A percentile compares a stretch with the other conserved stretches of the same genome.
Conservation (phyloP, 108 stramenopile species). For the Bacterosira constricta region DNA sequence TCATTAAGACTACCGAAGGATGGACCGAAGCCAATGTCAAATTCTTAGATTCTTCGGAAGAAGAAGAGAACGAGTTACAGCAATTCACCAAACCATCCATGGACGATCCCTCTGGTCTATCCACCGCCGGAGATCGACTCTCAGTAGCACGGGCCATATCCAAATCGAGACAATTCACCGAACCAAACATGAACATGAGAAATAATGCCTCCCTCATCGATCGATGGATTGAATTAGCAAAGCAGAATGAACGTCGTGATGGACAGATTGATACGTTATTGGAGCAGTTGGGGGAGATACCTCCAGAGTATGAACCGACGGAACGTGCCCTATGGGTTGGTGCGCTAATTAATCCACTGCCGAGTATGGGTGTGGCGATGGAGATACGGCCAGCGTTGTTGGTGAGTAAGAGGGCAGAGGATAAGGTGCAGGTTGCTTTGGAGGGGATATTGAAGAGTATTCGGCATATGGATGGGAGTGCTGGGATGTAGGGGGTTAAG, state of each 20-base stretch:
- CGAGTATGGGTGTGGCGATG: constrained; percentile 75
- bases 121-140: constrained; percentile 42
- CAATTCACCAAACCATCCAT: background rate
- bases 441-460: constrained; percentile 64
- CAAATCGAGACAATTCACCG: constrained; percentile 55
- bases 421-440: constrained; percentile 60
- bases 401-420: constrained; percentile 62
- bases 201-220: constrained; percentile 53
- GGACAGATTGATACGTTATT: constrained; percentile 63
- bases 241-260: constrained; percentile 55
- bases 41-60: constrained; percentile 52
- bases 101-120: background rate
- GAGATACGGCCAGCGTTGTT: constrained; percentile 73
- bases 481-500: constrained; percentile 30
- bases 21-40: constrained; percentile 69
- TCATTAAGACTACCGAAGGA: constrained; percentile 54
- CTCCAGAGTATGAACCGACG: constrained; percentile 59
- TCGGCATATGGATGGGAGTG: constrained; percentile 68
- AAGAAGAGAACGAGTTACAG: constrained; percentile 51
- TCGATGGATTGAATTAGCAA: constrained; percentile 73
- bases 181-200: constrained; percentile 58
- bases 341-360: constrained; percentile 77
- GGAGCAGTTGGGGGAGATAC: constrained; percentile 63
- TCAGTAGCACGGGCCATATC: constrained; percentile 59
- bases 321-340: constrained; percentile 85